Base-by-base conservation (phyloP, 129 eudicot genomes). In the Erigeron canadensis region DNA sequence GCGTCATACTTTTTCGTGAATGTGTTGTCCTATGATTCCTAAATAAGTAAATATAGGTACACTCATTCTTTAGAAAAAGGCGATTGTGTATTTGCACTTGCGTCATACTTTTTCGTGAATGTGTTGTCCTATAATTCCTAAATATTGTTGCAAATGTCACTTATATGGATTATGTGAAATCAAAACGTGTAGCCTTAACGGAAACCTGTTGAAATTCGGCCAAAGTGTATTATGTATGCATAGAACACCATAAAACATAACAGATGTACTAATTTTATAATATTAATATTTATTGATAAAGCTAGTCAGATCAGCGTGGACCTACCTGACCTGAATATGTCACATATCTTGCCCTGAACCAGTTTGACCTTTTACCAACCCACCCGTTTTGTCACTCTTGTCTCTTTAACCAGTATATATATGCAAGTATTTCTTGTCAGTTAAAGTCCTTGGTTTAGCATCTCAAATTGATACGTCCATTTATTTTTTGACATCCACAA, bases 201-300 rank as follows among this genome's bases (percentile, higher is more conserved):
- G 62, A 37, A 69, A 69, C 10, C 16, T 12, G 72, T 67, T 23
- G 42, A 38, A 38, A 68, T 10, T 69, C 22, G 21, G 16, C 28
- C 39, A 51, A 53, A 69, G 45, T 8, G 48, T 54, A 48, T 16
- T 28, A 15, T 23, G 45, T 16, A 46, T 8, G 71, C 42, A 68
- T 2, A 68, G 7, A 67, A 67, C 72, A 17, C 48, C 45, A 34
- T 48, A 67, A 38, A 47, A 46, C 44, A 41, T 18, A 0, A 28
- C 34, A 28, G 34, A 28, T 0, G n/a, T n/a, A 28, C 34, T 28
- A 28, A 28, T 28, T 28, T 28, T 28, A 28, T 28, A 28, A 28
- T 28, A 28, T 1, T 28, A 28, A 28, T 28, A 28, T 28, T 28
- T 28, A 28, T 28, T 28, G 34, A 28, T 28, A 28, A 3, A 28